Percentiles rank a stretch among this genome's conserved stretches.
These are phyloP conservation scores for Solanum sitiens DNA, from an alignment of 257 asterid genomes.

Conservation along the genomic window DNA sequence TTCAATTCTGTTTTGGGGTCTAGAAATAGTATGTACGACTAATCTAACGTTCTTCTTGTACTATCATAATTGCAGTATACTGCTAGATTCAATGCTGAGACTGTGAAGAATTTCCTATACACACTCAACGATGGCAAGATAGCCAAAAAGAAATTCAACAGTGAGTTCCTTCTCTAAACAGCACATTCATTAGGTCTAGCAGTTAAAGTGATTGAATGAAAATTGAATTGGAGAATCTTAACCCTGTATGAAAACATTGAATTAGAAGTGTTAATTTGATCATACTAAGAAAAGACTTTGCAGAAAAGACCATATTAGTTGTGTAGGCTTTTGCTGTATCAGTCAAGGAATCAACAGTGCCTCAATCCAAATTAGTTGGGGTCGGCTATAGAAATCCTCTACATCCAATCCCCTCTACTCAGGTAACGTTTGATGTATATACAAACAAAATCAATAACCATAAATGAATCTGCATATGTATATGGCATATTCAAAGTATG, in stretches of 20 bases:
- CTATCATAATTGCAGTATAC: slow-evolving; percentile 44
- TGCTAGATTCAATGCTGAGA: slow-evolving; percentile 85
- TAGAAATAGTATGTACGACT: background rate
- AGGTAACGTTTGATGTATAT: background rate
- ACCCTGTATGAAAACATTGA: too few species aligned
- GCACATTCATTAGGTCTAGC: background rate
- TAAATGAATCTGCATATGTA: background rate
- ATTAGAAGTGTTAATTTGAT: background rate
- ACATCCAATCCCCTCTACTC: background rate
- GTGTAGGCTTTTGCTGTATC: background rate
- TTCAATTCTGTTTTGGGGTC: background rate
- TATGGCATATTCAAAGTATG: background rate
- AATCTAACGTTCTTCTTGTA: background rate
- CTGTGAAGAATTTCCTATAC: slow-evolving; percentile 72
- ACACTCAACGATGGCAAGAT: slow-evolving; percentile 69
- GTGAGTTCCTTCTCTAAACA: slow-evolving; percentile 32
- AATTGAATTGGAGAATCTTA: background rate
- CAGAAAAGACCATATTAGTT: background rate
- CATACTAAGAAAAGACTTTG: background rate
- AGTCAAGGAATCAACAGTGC: background rate
- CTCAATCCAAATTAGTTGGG: background rate
- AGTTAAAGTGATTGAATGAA: background rate
- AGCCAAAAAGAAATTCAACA: slow-evolving; percentile 75
- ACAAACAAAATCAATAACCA: background rate
- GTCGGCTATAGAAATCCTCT: background rate